A percentile compares a stretch with the other conserved stretches of the same genome.
phyloP scores from a whole-genome alignment of 257 asterid genomes.

The Gentiana dahurica region DNA sequence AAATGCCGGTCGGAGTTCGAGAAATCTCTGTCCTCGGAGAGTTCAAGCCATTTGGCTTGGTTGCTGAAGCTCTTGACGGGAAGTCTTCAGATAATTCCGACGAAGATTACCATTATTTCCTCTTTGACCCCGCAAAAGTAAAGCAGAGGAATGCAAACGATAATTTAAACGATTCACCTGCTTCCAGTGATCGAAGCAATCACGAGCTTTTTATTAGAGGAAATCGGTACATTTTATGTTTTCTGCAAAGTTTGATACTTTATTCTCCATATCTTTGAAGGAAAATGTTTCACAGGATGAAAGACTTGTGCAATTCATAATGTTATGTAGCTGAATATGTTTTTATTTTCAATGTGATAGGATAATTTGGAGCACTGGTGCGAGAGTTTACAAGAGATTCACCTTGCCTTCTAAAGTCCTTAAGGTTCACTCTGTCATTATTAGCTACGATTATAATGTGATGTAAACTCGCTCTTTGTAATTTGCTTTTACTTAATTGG shows the following conservation, averaged over 20 bases:
- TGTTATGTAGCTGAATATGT: conserved; percentile 3
- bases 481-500: too few species aligned
- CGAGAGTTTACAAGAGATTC: conserved; percentile 71
- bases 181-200: conserved; percentile 45
- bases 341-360: conserved; percentile 24
- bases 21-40: too few species aligned
- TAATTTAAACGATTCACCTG: conserved; percentile 23
- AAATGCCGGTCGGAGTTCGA: too few species aligned
- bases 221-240: conserved; percentile 12
- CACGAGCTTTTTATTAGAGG: conserved; percentile 82
- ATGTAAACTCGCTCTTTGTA: too few species aligned
- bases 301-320: conserved; percentile 3
- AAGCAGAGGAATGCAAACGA: conserved; percentile 41
- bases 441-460: too few species aligned
- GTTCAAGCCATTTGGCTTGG: too few species aligned
- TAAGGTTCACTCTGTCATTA: conserved; percentile 37
- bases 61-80: too few species aligned
- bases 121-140: conserved; percentile 54
- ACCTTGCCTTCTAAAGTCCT: conserved; percentile 65
- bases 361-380: conserved; percentile 91
- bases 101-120: conserved; percentile 46
- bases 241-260: background rate
- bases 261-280: too few species aligned
- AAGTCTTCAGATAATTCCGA: conserved; percentile 22
- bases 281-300: background rate